These are phyloP conservation scores for Flaveria trinervia DNA, from an alignment of 129 eudicot genomes.

Conservation along the genomic window DNA sequence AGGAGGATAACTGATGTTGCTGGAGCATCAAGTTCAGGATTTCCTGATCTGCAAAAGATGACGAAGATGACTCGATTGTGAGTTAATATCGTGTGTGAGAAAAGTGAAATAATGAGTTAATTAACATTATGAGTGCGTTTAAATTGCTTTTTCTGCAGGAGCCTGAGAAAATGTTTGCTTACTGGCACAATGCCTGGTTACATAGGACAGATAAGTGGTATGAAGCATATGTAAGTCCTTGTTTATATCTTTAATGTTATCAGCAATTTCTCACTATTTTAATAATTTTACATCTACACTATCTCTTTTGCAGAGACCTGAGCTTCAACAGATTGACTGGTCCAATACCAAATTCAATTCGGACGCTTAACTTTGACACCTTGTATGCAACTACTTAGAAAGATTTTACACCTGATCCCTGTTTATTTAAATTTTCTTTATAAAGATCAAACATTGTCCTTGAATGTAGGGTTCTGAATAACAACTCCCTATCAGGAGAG, in stretches of 20 bases:
- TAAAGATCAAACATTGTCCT: slow-evolving; percentile 3
- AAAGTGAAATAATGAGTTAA: slow-evolving; percentile 6
- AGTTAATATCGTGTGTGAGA: slow-evolving; percentile 33
- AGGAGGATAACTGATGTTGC: slow-evolving; percentile 67
- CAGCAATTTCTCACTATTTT: background rate
- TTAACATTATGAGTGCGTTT: background rate
- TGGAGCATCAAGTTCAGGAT: slow-evolving; percentile 43
- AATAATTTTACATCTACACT: background rate
- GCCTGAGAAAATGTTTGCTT: slow-evolving; percentile 67
- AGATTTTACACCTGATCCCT: no score
- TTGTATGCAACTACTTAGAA: slow-evolving; percentile 25
- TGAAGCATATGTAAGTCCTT: background rate
- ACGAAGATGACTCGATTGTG: slow-evolving; percentile 36
- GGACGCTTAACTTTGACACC: background rate
- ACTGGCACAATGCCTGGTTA: slow-evolving; percentile 52
- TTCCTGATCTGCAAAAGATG: slow-evolving; percentile 52
- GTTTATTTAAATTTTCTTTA: no score
- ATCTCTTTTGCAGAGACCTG: slow-evolving; percentile 7
- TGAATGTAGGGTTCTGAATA: slow-evolving; percentile 54
- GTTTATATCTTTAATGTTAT: background rate
- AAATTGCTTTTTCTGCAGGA: slow-evolving; percentile 43
- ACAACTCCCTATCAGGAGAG: slow-evolving; percentile 60
- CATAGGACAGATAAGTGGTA: slow-evolving; percentile 3
- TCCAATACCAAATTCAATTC: slow-evolving; percentile 2
- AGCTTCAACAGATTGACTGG: background rate